These are phyloP conservation scores for Usnea hakonensis DNA, from an alignment of 495 filamentous ascomycete species.

Conservation along the genomic window DNA sequence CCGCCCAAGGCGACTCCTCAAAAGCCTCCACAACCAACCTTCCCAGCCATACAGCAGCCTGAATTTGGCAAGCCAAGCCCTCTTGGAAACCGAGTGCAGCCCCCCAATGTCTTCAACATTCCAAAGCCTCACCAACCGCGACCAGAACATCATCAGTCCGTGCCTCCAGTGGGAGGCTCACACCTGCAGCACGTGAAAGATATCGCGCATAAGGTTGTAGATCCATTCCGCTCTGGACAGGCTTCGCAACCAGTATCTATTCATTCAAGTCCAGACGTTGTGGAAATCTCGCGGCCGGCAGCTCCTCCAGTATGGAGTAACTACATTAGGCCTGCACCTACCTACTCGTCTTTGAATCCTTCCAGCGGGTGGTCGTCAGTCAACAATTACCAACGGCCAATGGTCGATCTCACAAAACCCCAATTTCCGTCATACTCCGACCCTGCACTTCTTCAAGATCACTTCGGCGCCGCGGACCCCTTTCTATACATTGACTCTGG, in stretches of 20 bases:
- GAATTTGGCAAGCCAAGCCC: slow-evolving; percentile 56
- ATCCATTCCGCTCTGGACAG: slow-evolving; percentile 41
- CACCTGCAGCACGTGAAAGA: slow-evolving; percentile 14
- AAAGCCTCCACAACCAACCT: slow-evolving; percentile 11
- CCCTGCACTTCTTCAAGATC: slow-evolving; percentile 24
- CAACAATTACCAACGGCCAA: slow-evolving; percentile 35
- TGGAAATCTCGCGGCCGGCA: slow-evolving; percentile 41
- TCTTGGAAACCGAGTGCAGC: slow-evolving; percentile 33
- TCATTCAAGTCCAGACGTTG: slow-evolving; percentile 28
- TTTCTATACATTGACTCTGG: slow-evolving; percentile 65
- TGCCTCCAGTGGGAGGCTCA: slow-evolving; percentile 22
- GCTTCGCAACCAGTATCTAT: slow-evolving; percentile 9
- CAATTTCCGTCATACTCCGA: slow-evolving; percentile 27
- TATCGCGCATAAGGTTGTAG: slow-evolving; percentile 21
- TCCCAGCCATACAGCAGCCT: slow-evolving; percentile 30
- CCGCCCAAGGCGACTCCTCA: slow-evolving; percentile 21
- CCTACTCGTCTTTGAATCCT: slow-evolving; percentile 33
- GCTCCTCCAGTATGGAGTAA: slow-evolving; percentile 35
- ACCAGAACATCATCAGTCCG: slow-evolving; percentile 42
- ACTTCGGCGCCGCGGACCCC: slow-evolving; percentile 45
- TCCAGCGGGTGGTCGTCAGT: slow-evolving; percentile 23
- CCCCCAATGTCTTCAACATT: slow-evolving; percentile 45
- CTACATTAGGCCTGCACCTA: slow-evolving; percentile 32
- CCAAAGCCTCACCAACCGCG: slow-evolving; percentile 42
- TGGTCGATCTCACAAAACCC: slow-evolving; percentile 39